Conservation (phyloP, 495 filamentous ascomycete species). For the Penicillium riverlandense region DNA sequence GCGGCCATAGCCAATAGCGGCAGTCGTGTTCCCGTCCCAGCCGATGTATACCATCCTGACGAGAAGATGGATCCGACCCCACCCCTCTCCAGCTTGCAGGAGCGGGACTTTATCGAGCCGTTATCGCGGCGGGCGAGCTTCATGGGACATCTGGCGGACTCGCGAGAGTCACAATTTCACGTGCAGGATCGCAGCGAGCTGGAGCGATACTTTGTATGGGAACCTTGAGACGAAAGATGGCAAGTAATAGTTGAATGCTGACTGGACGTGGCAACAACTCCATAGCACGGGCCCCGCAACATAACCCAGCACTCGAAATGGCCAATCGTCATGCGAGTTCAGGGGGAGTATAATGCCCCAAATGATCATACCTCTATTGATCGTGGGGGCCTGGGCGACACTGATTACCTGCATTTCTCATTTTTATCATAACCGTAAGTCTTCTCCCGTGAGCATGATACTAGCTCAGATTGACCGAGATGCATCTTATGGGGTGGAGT, state of each 20-base stretch:
- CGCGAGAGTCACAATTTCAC: constrained; percentile 31
- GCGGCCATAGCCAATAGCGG: constrained; percentile 6
- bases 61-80: constrained; percentile 6
- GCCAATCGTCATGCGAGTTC: constrained; percentile 71
- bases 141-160: constrained; percentile 28
- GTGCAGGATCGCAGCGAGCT: constrained; percentile 30
- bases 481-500: neutral
- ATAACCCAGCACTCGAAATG: constrained; percentile 73
- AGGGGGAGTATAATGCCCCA: constrained; percentile 76
- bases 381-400: constrained; percentile 63
- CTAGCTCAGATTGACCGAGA: neutral
- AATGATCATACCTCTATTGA: constrained; percentile 66
- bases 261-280: neutral
- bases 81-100: constrained; percentile 4
- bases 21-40: constrained; percentile 21
- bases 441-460: neutral
- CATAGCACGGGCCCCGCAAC: constrained; percentile 56
- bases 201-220: constrained; percentile 38
- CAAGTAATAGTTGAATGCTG: neutral
- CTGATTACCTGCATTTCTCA: constrained; percentile 57
- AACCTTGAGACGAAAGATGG: constrained; percentile 2
- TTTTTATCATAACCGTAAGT: constrained; percentile 43
- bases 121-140: constrained; percentile 33
- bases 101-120: constrained; percentile 18
- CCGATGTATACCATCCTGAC: constrained; percentile 14